Base-by-base conservation (phyloP, 352 stramenopile species). In the Phytophthora rubi region DNA sequence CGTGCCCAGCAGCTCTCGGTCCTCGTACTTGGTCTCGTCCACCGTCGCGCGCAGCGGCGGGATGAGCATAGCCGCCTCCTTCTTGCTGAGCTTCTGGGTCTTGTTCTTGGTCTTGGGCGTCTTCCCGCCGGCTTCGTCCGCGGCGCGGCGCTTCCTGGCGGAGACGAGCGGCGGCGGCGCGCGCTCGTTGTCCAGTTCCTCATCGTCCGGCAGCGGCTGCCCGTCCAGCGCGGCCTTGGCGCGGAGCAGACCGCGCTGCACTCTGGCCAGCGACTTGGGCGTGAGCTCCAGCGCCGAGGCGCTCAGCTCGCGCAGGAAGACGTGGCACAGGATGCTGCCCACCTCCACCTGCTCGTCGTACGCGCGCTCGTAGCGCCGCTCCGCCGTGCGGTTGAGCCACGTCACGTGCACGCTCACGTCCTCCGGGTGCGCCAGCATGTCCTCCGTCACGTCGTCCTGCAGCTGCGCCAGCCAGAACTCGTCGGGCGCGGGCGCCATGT, bases 401-500 rank as follows among this genome's bases (percentile, higher is more conserved):
- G 79, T 84, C 6, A 91, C 62, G 44, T 76, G 85, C 37, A 94
- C 85, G 18, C 58, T 59, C 0, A 71, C 78, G 51, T 88, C 71
- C 13, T 77, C 81, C 23, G 18, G 48, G 18, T 71, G 60, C 6
- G 77, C 71, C 13, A 93, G 60, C 87, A 94, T 94, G 55, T 86
- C 76, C 57, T 88, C 79, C 23, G 85, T 92, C 59, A 92, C 84
- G 65, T 94, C 87, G 70, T 93, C 87, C 47, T 80, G 80, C 63
- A 94, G 70, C 70, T 92, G 73, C 0, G 84, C 87, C 37, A 94
- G 62, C 82, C 82, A 94, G 52, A 92, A 94, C 62, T 75, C 63
- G 39, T 89, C 77, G 9, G 13, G 12, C 4, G 42, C 51, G 48
- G 48, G 65, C 2, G 16, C 8, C 13, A 44, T 55, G 16, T 65